Base-by-base conservation (phyloP, 495 filamentous ascomycete species). In the Cercophora sp. region DNA sequence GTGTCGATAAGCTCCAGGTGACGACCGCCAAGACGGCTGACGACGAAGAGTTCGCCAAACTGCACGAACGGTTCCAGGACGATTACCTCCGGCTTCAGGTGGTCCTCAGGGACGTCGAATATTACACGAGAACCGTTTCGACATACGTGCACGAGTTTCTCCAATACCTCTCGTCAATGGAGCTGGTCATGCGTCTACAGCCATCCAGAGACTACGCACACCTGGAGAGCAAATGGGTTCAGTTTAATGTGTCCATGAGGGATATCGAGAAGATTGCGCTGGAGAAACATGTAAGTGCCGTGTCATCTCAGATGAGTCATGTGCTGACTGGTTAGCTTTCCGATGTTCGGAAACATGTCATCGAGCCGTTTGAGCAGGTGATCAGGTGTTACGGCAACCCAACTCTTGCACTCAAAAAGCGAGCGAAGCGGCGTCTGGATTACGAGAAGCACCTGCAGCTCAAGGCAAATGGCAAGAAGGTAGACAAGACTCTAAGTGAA, bases 1-100 rank as follows among this genome's bases (percentile, higher is more conserved):
- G 88, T 27, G 88, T 87, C 19, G 91, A 92, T 66, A 92, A 91
- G 60, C 62, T 76, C 18, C 71, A 72, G 61, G 61, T 61, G 54
- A 85, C 57, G 72, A 82, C 62, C 76, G 86, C 70, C 79, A 88
- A 67, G 77, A 86, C 59, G 53, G 78, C 86, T 23, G 87, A 95
- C 41, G 93, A 98, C 64, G 79, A 82, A 23, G 82, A 81, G 8
- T 98, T 93, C 62, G 75, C 84, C 47, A 79, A 82, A 47, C 67
- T 94, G 10, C 77, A 88, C 40, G 83, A 92, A 58, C 85, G 79
- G 55, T 94, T 91, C 59, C 82, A 84, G n/a, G 84, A 90, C 48
- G 88, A 94, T 61, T 96, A 85, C 65, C 84, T 95, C 60, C 84
- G 89, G 53, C 74, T 96, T 25, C 91, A 96, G 61, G 84, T 97